phyloP scores from a whole-genome alignment of 2,329 filamentous ascomycete species.

The Claviceps purpurea region DNA sequence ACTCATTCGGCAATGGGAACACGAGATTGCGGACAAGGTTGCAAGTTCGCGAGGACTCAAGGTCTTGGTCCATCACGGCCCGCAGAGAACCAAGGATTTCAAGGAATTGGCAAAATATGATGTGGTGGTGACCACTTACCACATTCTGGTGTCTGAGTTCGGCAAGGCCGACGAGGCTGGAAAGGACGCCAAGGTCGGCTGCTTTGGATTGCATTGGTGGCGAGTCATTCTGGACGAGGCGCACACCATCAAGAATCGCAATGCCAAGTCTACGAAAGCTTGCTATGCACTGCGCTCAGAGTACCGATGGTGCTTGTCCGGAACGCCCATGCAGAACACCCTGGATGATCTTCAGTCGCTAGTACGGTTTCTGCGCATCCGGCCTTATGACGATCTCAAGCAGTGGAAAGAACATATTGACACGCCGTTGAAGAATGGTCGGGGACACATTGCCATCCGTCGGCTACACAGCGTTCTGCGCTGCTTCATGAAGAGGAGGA shows the following conservation, averaged over 20 bases:
- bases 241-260: conserved; percentile 96
- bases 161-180: conserved; percentile 50
- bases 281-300: conserved; percentile 73
- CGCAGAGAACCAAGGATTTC: conserved; percentile 66
- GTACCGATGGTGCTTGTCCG: conserved; percentile 92
- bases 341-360: conserved; percentile 90
- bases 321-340: conserved; percentile 97
- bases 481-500: conserved; percentile 97
- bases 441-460: conserved; percentile 77
- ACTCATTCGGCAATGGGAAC: conserved; percentile 93
- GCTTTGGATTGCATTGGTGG: conserved; percentile 90
- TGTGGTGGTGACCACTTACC: conserved; percentile 94
- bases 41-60: conserved; percentile 53
- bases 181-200: conserved; percentile 48
- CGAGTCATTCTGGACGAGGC: conserved; percentile 91
- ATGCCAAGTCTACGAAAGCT: conserved; percentile 87
- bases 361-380: conserved; percentile 83
- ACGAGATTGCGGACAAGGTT: conserved; percentile 78
- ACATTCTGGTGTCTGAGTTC: conserved; percentile 86
- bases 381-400: conserved; percentile 73
- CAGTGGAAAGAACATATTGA: conserved; percentile 91
- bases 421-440: conserved; percentile 75
- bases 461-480: conserved; percentile 74
- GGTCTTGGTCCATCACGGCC: conserved; percentile 84
- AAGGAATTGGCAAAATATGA: conserved; percentile 74